phyloP scores from a whole-genome alignment of 2,329 filamentous ascomycete genomes.

The Aspergillus persii region DNA sequence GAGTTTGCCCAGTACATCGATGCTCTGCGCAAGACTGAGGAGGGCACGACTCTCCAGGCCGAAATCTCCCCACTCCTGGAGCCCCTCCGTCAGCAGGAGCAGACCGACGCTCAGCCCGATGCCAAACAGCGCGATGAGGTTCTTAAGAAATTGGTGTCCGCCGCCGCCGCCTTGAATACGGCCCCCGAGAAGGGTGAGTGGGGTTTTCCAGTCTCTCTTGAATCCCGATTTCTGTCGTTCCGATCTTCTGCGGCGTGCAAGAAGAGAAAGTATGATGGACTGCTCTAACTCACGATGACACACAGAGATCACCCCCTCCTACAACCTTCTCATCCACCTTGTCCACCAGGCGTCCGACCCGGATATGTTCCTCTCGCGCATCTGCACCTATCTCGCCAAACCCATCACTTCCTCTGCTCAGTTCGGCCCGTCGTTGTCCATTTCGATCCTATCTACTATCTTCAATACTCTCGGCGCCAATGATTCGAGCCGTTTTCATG shows the following conservation, averaged over 20 bases:
- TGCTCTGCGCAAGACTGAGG: conserved; percentile 68
- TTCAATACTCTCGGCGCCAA: conserved; percentile 86
- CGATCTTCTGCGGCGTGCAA: conserved; percentile 5
- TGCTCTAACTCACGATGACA: conserved; percentile 11
- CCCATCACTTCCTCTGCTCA: conserved; percentile 82
- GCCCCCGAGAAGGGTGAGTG: conserved; percentile 77
- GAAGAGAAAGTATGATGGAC: conserved; percentile 4
- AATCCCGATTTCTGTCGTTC: not conserved
- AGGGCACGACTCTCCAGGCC: conserved; percentile 53
- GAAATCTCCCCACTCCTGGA: conserved; percentile 70
- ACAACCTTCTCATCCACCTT: conserved; percentile 95
- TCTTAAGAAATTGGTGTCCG: conserved; percentile 83
- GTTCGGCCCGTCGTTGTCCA: conserved; percentile 80
- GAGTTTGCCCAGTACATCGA: conserved; percentile 96
- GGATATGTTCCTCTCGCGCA: conserved; percentile 78
- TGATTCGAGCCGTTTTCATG: conserved; percentile 80
- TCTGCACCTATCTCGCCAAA: conserved; percentile 86
- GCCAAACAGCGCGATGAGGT: conserved; percentile 72
- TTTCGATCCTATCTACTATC: conserved; percentile 88
- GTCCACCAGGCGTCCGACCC: conserved; percentile 81
- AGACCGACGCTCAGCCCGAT: conserved; percentile 53
- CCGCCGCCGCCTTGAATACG: conserved; percentile 72
- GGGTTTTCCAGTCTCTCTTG: not conserved
- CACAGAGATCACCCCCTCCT: conserved; percentile 85
- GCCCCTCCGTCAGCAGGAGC: conserved; percentile 53